Base-by-base conservation (phyloP, 495 filamentous ascomycete species). In the Xylaria longipes region DNA sequence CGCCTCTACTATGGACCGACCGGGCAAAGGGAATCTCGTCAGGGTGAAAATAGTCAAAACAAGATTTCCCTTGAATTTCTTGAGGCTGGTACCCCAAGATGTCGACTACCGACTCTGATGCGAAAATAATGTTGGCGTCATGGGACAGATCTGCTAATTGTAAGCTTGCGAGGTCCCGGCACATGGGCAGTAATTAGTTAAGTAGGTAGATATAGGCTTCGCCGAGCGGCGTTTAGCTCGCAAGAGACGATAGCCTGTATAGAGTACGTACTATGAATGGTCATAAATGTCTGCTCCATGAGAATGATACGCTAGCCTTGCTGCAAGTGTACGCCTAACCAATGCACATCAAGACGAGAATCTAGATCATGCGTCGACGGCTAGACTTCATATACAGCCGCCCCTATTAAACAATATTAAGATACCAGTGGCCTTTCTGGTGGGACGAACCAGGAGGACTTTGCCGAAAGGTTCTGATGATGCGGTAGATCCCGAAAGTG, bases 241-340 rank as follows among this genome's bases (percentile, higher is more conserved):
- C 67, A 22, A 54, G 52, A 22, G 65, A 60, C n/a, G 66, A 70
- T 72, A 56, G 56, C 15, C 29, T 64, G 64, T 64, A 7, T 20
- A 61, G 48, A 75, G 72, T 74, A 88, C 91, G 83, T 81, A 90
- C 94, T 93, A 81, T 97, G 94, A 74, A 97, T 97, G 72, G 94
- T 94, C 83, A 97, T 97, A 84, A 97, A 97, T 54, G 94, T 97
- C 73, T 92, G 93, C 82, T 96, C 94, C 93, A 96, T 96, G 77
- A 74, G 82, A 80, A 72, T 76, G 77, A 74, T 73, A 43, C 66
- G 73, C 72, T 76, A 63, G 61, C 66, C 70, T 66, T 50, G 75
- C 69, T 70, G 69, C 73, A 77, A 73, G 20, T 70, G 67, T 77
- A 75, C 70, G 71, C 71, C 62, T 72, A 68, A 73, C 75, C 68